Evolutionary conservation across 2,329 filamentous ascomycete genomes (phyloP).

Genomic region (Colletotrichum melonis): DNA sequence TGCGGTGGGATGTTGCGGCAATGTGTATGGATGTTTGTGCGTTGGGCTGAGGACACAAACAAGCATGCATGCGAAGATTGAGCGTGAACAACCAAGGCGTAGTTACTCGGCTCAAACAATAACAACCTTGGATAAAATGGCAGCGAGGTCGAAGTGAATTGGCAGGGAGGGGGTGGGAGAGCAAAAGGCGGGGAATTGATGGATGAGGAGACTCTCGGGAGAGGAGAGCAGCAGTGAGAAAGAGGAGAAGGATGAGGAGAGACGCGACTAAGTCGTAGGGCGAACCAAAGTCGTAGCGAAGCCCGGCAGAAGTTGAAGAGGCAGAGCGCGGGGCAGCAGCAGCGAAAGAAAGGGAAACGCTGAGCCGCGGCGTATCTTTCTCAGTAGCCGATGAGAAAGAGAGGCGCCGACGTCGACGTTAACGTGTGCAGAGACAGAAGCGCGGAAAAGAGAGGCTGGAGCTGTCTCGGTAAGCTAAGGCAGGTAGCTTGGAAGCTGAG

Average conservation of each 20-base stretch:
- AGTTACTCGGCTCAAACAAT: conserved; percentile 29
- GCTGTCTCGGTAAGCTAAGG: neutral
- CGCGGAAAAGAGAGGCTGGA: neutral
- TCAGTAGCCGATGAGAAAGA: conserved; percentile 4
- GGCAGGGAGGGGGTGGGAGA: conserved; percentile 40
- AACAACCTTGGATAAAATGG: conserved; percentile 34
- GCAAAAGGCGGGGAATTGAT: conserved; percentile 38
- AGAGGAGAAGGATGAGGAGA: conserved; percentile 31
- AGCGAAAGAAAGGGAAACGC: conserved; percentile 27
- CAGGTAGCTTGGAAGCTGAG: conserved; percentile 11
- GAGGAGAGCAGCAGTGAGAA: conserved; percentile 31
- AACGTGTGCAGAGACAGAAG: neutral
- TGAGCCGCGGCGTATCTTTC: conserved; percentile 11
- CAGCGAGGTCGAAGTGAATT: conserved; percentile 37
- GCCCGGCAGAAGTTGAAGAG: conserved; percentile 7
- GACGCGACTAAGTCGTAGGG: neutral
- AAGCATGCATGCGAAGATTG: conserved; percentile 31
- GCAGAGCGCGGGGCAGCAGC: neutral
- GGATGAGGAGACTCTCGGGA: conserved; percentile 36
- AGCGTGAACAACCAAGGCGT: conserved; percentile 8
- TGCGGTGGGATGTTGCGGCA: conserved; percentile 20
- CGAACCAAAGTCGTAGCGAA: neutral
- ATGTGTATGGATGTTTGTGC: conserved; percentile 30
- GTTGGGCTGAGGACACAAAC: conserved; percentile 28
- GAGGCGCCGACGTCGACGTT: neutral